Conservation (phyloP, 306 rosid genomes). For the Vigna hirtella region DNA sequence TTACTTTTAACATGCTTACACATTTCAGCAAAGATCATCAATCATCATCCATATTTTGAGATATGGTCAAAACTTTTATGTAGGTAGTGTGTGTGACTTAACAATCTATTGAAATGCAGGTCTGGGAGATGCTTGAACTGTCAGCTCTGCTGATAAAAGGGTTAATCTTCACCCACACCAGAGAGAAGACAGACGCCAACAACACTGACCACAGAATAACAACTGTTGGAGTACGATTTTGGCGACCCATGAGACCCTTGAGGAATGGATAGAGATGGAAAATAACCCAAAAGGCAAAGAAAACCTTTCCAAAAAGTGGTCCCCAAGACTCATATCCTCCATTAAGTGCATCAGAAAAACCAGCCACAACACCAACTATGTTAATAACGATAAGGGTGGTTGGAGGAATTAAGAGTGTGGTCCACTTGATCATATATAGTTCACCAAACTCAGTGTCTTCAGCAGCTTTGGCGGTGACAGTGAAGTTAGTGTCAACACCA, state of each 20-base stretch:
- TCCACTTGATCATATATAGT: conserved; percentile 91
- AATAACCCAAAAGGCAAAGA: conserved; percentile 96
- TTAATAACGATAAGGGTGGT: conserved; percentile 82
- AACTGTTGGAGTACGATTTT: conserved; percentile 92
- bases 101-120: conserved; percentile 88
- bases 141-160: conserved; percentile 82
- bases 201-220: conserved; percentile 95
- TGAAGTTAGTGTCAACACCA: conserved; percentile 93
- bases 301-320: conserved; percentile 91
- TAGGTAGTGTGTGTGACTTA: conserved; percentile 39
- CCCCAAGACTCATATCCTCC: conserved; percentile 98
- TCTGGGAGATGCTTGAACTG: conserved; percentile 56
- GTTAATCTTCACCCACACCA: conserved; percentile 88
- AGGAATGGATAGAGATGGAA: conserved; percentile 97
- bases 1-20: not conserved
- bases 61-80: conserved; percentile 41
- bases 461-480: conserved; percentile 88
- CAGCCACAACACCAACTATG: conserved; percentile 95
- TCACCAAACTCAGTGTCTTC: conserved; percentile 90
- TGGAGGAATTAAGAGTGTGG: conserved; percentile 93
- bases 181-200: conserved; percentile 94
- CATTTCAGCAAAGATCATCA: conserved; percentile 34
- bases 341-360: conserved; percentile 92
- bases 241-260: conserved; percentile 99
- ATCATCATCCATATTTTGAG: not conserved